Base-by-base conservation (phyloP, 768 basidiomycete species). In the Leccinum longicurvipes region DNA sequence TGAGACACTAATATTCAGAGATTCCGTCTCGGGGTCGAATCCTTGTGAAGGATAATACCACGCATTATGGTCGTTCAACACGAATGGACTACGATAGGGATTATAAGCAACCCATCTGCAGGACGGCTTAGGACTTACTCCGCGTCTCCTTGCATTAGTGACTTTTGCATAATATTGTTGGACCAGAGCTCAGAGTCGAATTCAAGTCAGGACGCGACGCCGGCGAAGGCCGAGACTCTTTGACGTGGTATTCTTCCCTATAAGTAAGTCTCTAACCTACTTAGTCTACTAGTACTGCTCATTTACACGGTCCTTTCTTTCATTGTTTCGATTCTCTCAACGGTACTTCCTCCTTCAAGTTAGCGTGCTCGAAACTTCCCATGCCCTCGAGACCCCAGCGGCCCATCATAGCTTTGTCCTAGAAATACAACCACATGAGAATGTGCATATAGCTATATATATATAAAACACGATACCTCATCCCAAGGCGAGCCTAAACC, bases 331-430 rank as follows among this genome's bases (percentile, higher is more conserved):
- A 24, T 51, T 47, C 47, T 42, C 11, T 21, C 19, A 39, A 39
- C 8, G 66, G 5, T 21, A 65, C 75, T 68, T 85, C 85, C 64
- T 83, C 84, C 54, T 74, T 77, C n/a, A n/a, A n/a, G n/a, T n/a
- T n/a, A 21, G 72, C 67, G 65, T 93, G 87, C 67, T 91, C 89
- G 71, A 98, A 98, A 67, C 90, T 93, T 53, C 76, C 77, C 91
- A 97, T 93, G 29, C 95, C 95, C 58, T 87, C 78, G 28, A 98
- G 76, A 29, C 96, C 96, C 94, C 93, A 97, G 42, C 93, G 83
- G 5, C 72, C 76, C 84, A 98, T 90, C 93, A 98, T 91, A 10
- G 86, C 81, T 69, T 95, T 96, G 73, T 98, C 96, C 84, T 90
- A 63, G 36, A 63, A 28, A 53, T 42, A 47, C 14, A 49, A 15